Evolutionary conservation across 2,329 filamentous ascomycete species (phyloP).

Genomic region (Dothistroma pini): DNA sequence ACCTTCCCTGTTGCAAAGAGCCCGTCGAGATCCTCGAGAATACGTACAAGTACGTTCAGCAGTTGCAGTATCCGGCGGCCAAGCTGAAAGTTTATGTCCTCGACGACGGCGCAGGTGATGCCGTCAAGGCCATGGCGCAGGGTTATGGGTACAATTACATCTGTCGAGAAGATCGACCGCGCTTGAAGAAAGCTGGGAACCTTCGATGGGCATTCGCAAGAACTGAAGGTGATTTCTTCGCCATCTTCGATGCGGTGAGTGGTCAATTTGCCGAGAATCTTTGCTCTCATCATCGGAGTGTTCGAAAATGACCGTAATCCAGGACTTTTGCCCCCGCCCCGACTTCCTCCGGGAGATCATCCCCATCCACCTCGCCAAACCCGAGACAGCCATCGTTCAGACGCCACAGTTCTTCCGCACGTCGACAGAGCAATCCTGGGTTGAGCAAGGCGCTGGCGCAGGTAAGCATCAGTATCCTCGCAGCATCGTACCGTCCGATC

Average conservation of each 20-base stretch:
- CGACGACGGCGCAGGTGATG: slow-evolving; percentile 38
- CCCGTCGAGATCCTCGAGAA: slow-evolving; percentile 41
- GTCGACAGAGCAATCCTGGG: slow-evolving; percentile 41
- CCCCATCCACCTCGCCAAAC: slow-evolving; percentile 40
- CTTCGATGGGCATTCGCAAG: slow-evolving; percentile 42
- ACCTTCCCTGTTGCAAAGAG: slow-evolving; percentile 43
- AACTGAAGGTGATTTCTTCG: slow-evolving; percentile 41
- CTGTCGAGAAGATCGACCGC: slow-evolving; percentile 41
- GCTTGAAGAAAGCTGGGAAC: slow-evolving; percentile 44
- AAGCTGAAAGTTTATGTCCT: slow-evolving; percentile 41
- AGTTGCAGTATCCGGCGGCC: slow-evolving; percentile 38
- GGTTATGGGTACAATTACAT: slow-evolving; percentile 41
- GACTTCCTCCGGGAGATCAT: slow-evolving; percentile 42
- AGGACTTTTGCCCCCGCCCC: slow-evolving; percentile 42
- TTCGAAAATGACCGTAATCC: not conserved
- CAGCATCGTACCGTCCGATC: too few species aligned
- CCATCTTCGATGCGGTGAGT: slow-evolving; percentile 39
- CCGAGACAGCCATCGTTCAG: slow-evolving; percentile 41
- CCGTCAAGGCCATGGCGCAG: slow-evolving; percentile 33
- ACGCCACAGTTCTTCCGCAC: slow-evolving; percentile 44
- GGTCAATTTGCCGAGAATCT: not conserved
- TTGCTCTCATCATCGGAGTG: not conserved
- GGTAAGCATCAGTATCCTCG: too few species aligned
- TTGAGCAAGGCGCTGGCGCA: slow-evolving; percentile 44
- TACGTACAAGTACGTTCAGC: slow-evolving; percentile 36